A percentile compares a stretch with the other conserved stretches of the same genome.
Evolutionary conservation across 108 stramenopile species (phyloP).

Genomic region (Schizochytrium sp.): DNA sequence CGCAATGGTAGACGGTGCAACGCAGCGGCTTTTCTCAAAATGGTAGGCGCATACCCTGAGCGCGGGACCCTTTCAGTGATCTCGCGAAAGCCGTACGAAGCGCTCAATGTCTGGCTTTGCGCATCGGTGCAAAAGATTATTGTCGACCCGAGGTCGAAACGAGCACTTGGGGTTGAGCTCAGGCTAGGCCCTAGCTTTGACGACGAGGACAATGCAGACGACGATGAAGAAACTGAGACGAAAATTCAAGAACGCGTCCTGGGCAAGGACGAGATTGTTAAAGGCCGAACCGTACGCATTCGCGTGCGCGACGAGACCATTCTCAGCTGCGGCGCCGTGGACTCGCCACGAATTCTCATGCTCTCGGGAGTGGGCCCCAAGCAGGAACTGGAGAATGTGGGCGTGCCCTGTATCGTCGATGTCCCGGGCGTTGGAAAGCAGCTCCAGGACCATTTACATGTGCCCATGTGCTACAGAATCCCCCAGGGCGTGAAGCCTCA

Average conservation of each 20-base stretch:
- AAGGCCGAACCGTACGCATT: not conserved
- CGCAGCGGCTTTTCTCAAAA: not conserved
- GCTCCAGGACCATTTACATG: not conserved
- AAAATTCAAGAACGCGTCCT: not conserved
- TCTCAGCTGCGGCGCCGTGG: slow-evolving; percentile 28
- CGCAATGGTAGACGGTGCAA: not conserved
- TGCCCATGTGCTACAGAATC: not conserved
- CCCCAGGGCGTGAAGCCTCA: not conserved
- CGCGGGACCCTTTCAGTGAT: not conserved
- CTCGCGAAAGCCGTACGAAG: not conserved
- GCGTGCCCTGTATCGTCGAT: slow-evolving; percentile 21
- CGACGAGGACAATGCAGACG: slow-evolving; percentile 20
- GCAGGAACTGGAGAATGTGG: slow-evolving; percentile 28
- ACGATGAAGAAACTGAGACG: not conserved
- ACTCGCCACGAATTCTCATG: slow-evolving; percentile 31
- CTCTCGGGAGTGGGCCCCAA: slow-evolving; percentile 32
- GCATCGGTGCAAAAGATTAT: slow-evolving; percentile 22
- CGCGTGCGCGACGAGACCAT: slow-evolving; percentile 23
- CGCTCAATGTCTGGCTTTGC: not conserved
- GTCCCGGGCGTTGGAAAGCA: slow-evolving; percentile 21
- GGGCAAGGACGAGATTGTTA: slow-evolving; percentile 19
- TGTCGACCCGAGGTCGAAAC: slow-evolving; percentile 1
- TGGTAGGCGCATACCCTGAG: not conserved
- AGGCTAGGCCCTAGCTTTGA: slow-evolving; percentile 27
- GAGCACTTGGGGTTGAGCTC: slow-evolving; percentile 29